phyloP scores from a whole-genome alignment of 139 green algal species.

The Picochlorum sp. region DNA sequence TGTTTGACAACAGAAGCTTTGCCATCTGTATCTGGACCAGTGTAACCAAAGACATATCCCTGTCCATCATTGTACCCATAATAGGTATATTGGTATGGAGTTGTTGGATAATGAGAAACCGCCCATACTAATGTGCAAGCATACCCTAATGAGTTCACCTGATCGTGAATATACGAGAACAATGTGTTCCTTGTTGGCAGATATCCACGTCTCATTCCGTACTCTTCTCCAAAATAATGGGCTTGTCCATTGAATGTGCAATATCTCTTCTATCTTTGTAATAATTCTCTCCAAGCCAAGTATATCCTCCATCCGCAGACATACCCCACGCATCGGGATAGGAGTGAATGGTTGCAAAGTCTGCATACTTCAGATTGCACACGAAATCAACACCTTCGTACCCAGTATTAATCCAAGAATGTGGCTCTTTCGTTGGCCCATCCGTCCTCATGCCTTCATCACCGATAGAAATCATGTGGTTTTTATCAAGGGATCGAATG shows the following conservation, averaged over 20 bases:
- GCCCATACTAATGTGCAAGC: constrained; percentile 16
- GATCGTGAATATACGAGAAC: constrained; percentile 3
- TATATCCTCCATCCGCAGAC: not conserved
- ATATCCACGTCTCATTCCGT: constrained; percentile 22
- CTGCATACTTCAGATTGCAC: constrained; percentile 12
- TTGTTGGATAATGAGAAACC: not conserved
- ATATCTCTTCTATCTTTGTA: constrained; percentile 19
- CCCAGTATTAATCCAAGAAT: constrained; percentile 22
- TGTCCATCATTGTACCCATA: constrained; percentile 1
- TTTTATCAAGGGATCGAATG: constrained; percentile 22
- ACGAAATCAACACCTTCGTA: constrained; percentile 29
- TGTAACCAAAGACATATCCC: constrained; percentile 18
- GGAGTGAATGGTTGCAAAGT: constrained; percentile 33
- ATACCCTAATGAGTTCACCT: constrained; percentile 2
- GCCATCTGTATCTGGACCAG: constrained; percentile 1
- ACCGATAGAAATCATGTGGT: constrained; percentile 32
- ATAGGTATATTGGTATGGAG: not conserved
- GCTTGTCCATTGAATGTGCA: constrained; percentile 25
- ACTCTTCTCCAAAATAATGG: constrained; percentile 44
- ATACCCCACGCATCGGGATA: constrained; percentile 32
- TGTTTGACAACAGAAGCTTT: constrained; percentile 4
- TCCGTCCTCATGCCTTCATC: constrained; percentile 28
- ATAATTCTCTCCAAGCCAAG: constrained; percentile 4
- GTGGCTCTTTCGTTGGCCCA: not conserved
- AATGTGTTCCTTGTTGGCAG: constrained; percentile 4